Base-by-base conservation (phyloP, 352 stramenopile genomes). In the Blastocystis sp. region DNA sequence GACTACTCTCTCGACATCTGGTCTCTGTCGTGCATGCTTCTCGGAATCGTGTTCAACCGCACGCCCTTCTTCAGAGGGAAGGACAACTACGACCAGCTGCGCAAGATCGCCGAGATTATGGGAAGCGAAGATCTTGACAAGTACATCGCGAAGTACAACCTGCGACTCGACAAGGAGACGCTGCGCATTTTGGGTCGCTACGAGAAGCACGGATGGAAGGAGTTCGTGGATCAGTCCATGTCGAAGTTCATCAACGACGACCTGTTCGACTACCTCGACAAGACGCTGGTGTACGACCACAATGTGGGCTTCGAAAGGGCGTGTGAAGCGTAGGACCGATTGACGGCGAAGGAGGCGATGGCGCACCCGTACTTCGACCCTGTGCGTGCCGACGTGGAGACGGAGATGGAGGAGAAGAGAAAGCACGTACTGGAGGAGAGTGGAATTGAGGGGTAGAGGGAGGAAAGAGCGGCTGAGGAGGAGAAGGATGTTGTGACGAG, bases 1-100 rank as follows among this genome's bases (percentile, higher is more conserved):
- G 97, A 99, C 92, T 99, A 99, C 91, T 97, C 95, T 53, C 92
- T 99, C 56, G 97, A 99, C 90, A 98, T 99, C 95, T 99, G 97
- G 97, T 96, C 92, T 77, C 91, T 99, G 19, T 96, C 96, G n/a
- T 99, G 96, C 89, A 99, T 99, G 95, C 97, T 99, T 90, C 95
- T 79, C 10, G 78, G 78, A 21, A 88, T 88, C 9, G 78, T 88
- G 53, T 99, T 99, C 91, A 93, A 96, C 89, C 98, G 98, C 90
- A 96, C 98, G 90, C 96, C 96, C 5, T 99, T 99, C 90, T 99
- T 99, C 91, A 96, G 98, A 90, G 97, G 97, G 48, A 95, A 98
- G 82, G 96, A 99, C 89, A 99, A 99, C 91, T 98, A 98, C 90
- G 97, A 99, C 91, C 97, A 99, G 92, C 91, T 99, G 38, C 96